phyloP scores from a whole-genome alignment of 371 early-diverging fungal genomes.

The Circinella minor region DNA sequence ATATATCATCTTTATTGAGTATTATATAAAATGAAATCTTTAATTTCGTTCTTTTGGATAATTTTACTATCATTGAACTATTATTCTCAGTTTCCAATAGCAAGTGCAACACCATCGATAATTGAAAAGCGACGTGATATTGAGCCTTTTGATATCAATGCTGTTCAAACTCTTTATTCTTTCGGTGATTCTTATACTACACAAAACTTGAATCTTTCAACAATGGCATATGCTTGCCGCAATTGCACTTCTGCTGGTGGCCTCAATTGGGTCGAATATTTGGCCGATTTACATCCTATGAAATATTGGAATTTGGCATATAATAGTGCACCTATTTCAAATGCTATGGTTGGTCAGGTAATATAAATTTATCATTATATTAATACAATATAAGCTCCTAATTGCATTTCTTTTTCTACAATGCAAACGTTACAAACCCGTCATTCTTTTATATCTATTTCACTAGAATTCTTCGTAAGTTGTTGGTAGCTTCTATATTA shows the following conservation, averaged over 20 bases:
- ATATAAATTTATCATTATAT: background rate
- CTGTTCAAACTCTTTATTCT: slow-evolving; percentile 32
- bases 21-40: too few relatives aligned
- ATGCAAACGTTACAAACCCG: too few relatives aligned
- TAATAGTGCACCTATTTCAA: slow-evolving; percentile 41
- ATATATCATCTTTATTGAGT: too few relatives aligned
- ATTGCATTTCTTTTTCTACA: too few relatives aligned
- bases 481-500: background rate
- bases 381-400: too few relatives aligned
- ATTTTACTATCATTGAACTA: background rate
- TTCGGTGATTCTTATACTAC: slow-evolving; percentile 52
- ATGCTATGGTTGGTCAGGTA: slow-evolving; percentile 36
- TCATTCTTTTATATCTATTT: background rate
- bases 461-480: slow-evolving; percentile 2
- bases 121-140: background rate
- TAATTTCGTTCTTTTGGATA: too few relatives aligned
- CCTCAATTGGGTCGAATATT: slow-evolving; percentile 46
- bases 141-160: slow-evolving; percentile 18
- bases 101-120: background rate
- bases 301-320: slow-evolving; percentile 44
- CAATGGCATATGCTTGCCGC: slow-evolving; percentile 32
- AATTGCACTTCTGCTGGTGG: slow-evolving; percentile 46
- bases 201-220: slow-evolving; percentile 28
- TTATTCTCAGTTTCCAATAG: background rate
- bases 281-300: slow-evolving; percentile 26